phyloP scores from a whole-genome alignment of 2,329 filamentous ascomycete species.

The Fusarium hainanense region DNA sequence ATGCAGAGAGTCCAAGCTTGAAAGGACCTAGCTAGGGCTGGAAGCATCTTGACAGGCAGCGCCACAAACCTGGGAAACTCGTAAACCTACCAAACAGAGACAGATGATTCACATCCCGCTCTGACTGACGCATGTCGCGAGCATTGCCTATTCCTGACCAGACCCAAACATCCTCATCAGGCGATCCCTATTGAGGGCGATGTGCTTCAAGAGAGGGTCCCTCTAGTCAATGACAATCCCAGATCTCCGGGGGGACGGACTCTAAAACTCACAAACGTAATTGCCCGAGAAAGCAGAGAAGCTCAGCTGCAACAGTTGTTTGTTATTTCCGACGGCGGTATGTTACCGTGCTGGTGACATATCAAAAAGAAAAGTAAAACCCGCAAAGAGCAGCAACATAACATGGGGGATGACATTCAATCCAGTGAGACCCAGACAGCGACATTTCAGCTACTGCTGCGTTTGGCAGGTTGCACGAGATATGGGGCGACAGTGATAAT shows the following conservation, averaged over 20 bases:
- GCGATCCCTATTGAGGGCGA: slow-evolving; percentile 34
- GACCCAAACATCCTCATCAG: slow-evolving; percentile 12
- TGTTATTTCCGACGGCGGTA: slow-evolving; percentile 7
- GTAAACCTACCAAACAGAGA: slow-evolving; percentile 28
- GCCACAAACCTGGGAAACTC: slow-evolving; percentile 15
- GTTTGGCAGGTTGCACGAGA: slow-evolving; percentile 36
- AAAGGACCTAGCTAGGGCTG: slow-evolving; percentile 25
- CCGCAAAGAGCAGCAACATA: background rate
- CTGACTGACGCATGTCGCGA: slow-evolving; percentile 2
- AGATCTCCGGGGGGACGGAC: slow-evolving; percentile 20
- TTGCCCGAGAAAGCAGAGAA: background rate
- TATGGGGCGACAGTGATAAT: slow-evolving; percentile 12
- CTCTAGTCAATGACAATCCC: slow-evolving; percentile 4
- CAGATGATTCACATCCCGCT: background rate
- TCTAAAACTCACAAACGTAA: background rate
- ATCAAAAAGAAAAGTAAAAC: background rate
- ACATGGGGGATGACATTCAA: slow-evolving; percentile 4
- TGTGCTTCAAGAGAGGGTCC: slow-evolving; percentile 20
- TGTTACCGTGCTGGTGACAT: slow-evolving; percentile 1
- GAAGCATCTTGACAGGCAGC: slow-evolving; percentile 24
- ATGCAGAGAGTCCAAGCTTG: background rate
- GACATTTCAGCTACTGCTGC: slow-evolving; percentile 26
- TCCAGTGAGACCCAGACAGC: slow-evolving; percentile 32
- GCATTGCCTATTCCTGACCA: slow-evolving; percentile 20
- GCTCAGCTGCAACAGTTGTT: background rate